These are phyloP conservation scores for Ceratocystis albifundus DNA, from an alignment of 2,329 filamentous ascomycete species.

Conservation along the genomic window DNA sequence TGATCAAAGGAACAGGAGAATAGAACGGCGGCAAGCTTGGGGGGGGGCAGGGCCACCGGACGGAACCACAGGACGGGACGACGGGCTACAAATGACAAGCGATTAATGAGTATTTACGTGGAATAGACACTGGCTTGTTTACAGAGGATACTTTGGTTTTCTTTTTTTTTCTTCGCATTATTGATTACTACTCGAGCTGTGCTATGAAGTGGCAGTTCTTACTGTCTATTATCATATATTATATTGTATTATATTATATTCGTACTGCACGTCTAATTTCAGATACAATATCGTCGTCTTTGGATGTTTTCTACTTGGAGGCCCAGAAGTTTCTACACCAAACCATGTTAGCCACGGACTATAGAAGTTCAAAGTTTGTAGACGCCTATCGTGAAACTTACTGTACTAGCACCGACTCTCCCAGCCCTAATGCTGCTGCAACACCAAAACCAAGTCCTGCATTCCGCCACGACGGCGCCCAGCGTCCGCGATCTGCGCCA, in stretches of 20 bases:
- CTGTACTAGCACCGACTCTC: constrained; percentile 19
- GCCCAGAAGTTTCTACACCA: neutral
- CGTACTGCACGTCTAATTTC: neutral
- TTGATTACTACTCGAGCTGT: no score
- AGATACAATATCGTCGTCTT: neutral
- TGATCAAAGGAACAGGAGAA: neutral
- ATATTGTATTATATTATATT: neutral
- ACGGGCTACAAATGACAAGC: neutral
- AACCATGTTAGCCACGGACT: neutral
- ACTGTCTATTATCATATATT: neutral
- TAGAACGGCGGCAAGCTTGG: neutral
- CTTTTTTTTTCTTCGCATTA: no score
- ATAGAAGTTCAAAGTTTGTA: neutral
- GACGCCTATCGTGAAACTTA: constrained; percentile 8
- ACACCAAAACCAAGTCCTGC: constrained; percentile 15
- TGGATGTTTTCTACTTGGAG: neutral
- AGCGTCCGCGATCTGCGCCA: constrained; percentile 12
- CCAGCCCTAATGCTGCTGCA: constrained; percentile 14
- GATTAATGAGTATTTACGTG: no score
- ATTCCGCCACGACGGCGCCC: constrained; percentile 16
- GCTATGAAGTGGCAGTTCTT: neutral
- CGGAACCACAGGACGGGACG: neutral
- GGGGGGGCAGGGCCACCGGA: neutral
- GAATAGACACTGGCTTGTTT: neutral
- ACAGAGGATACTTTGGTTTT: no score